Conservation (phyloP, 2,329 filamentous ascomycete genomes). For the Lachnellula suecica region DNA sequence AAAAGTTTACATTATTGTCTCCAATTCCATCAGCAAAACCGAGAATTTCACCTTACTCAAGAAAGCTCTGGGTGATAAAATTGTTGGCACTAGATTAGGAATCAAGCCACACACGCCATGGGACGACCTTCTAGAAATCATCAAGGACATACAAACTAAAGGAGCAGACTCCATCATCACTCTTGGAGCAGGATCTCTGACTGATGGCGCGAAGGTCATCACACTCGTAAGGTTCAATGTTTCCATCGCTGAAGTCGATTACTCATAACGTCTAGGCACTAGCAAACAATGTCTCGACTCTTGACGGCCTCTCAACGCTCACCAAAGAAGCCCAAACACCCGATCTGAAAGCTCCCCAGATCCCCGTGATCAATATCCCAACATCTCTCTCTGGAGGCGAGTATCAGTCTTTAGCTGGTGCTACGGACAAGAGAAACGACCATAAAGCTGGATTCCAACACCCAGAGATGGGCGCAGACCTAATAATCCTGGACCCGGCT, state of each 20-base stretch:
- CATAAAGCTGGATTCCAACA: constrained; percentile 27
- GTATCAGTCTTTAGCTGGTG: constrained; percentile 39
- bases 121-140: constrained; percentile 32
- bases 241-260: background rate
- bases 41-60: constrained; percentile 26
- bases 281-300: constrained; percentile 22
- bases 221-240: constrained; percentile 21
- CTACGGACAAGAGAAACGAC: constrained; percentile 33
- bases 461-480: constrained; percentile 42
- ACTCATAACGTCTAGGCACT: constrained; percentile 17
- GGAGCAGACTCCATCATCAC: constrained; percentile 32
- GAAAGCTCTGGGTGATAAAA: constrained; percentile 25
- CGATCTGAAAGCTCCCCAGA: constrained; percentile 16
- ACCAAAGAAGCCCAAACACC: constrained; percentile 6
- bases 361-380: constrained; percentile 40
- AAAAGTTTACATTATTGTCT: constrained; percentile 33
- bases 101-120: constrained; percentile 34
- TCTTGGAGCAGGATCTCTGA: constrained; percentile 33
- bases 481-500: constrained; percentile 57
- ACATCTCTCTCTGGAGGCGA: constrained; percentile 42
- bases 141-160: constrained; percentile 25
- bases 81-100: constrained; percentile 31
- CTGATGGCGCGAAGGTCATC: constrained; percentile 34
- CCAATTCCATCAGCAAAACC: constrained; percentile 33
- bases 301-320: constrained; percentile 17